Evolutionary conservation across 2,329 filamentous ascomycete species (phyloP), one percentile per base, ranked within the genome.

Genomic region (Apiospora pterosperma): DNA sequence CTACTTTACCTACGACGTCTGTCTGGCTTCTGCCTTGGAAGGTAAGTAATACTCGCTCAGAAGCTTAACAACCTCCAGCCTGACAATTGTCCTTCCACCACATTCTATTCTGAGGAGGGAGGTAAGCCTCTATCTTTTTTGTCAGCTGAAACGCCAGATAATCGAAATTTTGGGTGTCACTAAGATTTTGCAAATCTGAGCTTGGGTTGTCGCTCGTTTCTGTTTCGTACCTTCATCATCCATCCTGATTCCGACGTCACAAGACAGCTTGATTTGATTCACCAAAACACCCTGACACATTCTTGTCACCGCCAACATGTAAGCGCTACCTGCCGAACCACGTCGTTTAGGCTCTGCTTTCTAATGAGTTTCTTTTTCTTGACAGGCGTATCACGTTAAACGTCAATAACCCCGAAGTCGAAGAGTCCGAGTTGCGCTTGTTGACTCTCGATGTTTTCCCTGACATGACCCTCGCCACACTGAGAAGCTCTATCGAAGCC

Each of bases 401-500:
- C 74, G 88, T 93, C 72, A 89, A 89, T 73, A 88, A 88, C 67
- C 85, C 88, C 67, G 85, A 89, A 73, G 81, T 88, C 69, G 76
- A 77, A 71, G 88, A 90, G 72, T 76, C 77, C 71, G 88, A 90
- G 72, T 84, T 93, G 76, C 72, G 74, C 61, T 72, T 76, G 61
- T 82, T 93, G 72, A 86, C 85, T 68, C 84, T 93, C 70, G 90
- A 93, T 72, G 86, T 93, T 64, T 85, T 87, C 61, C 82, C 85
- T 59, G 88, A 88, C 70, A 89, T 92, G 79, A 92, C 92, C 59
- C 80, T 98, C 71, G 90, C 90, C 73, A 90, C 93, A 62, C 86
- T 99, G 69, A 97, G 97, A 78, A 91, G 90, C 75, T 92, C 93
- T 74, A 91, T 99, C 75, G 88, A 96, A 76, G 91, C 89, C 78